Base-by-base conservation (phyloP, 805 yeast species). In the Kazachstania psychrophila region DNA sequence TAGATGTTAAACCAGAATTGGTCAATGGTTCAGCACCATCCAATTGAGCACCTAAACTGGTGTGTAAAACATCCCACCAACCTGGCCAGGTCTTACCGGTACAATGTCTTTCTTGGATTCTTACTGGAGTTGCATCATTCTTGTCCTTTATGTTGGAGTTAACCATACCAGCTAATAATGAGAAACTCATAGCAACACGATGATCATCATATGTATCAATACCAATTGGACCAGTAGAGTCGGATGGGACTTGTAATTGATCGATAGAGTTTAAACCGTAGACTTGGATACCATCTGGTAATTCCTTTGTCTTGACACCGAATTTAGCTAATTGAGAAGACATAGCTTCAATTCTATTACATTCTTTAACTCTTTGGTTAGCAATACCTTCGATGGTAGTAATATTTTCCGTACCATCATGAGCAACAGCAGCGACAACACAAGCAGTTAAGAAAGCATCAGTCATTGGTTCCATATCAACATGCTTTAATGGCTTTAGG, bases 31-130 rank as follows among this genome's bases (percentile, higher is more conserved):
- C 94, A 48, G 68, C 68, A 18, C 98, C 98, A 50, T 77, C 81
- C 25, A 92, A 60, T 9, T 60, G 51, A 18, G 74, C 80, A 15
- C 76, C 71, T 49, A 92, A 74, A 33, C 70, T 62, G 34, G 81
- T 72, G 55, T 78, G 87, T 44, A 92, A 66, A 24, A 78, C 72
- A 62, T 92, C 98, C 98, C 98, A 92, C 98, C 98, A 92, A 26
- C 96, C 97, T 15, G 98, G 98, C 98, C 98, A 92, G 0, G 98
- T 92, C 65, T 92, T 92, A 39, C 89, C 94, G 2, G 96, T 94
- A 56, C 96, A 86, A 18, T 81, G 74, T 62, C 96, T 77, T 54
- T 89, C 96, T 47, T 79, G 75, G 41, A 92, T 76, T 45, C 77
- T 66, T 1, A 82, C 89, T 1, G 83, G 77, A 3, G 65, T 67